These are phyloP conservation scores for Chrysoporthe puriensis DNA, from an alignment of 2,329 filamentous ascomycete genomes.

Conservation along the genomic window DNA sequence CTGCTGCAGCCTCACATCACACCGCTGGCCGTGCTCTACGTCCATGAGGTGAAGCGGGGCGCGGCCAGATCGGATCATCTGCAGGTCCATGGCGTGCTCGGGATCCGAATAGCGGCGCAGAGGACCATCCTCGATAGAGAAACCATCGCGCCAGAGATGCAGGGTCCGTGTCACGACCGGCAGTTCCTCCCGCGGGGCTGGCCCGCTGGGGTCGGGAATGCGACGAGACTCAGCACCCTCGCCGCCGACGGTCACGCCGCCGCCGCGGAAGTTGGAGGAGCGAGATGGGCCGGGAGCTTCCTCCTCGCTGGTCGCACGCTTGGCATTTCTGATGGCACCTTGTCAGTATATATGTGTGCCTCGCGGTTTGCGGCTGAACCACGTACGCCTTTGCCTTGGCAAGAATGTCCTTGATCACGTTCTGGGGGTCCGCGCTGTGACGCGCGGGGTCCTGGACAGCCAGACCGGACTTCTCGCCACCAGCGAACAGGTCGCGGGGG, in stretches of 20 bases:
- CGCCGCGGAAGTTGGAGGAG: slow-evolving; percentile 62
- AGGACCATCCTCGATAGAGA: slow-evolving; percentile 81
- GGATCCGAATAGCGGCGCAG: slow-evolving; percentile 81
- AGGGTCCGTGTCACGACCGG: slow-evolving; percentile 57
- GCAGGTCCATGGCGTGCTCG: slow-evolving; percentile 69
- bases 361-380: background rate
- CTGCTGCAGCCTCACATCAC: slow-evolving; percentile 79
- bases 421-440: slow-evolving; percentile 52
- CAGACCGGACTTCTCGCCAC: slow-evolving; percentile 80
- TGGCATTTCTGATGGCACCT: slow-evolving; percentile 57
- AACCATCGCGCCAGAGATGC: slow-evolving; percentile 82
- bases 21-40: slow-evolving; percentile 72
- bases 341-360: slow-evolving; percentile 6
- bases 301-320: slow-evolving; percentile 43
- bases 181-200: slow-evolving; percentile 37
- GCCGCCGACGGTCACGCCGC: slow-evolving; percentile 77
- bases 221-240: slow-evolving; percentile 72
- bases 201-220: slow-evolving; percentile 61
- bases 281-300: slow-evolving; percentile 55
- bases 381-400: slow-evolving; percentile 65
- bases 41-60: slow-evolving; percentile 80
- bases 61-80: slow-evolving; percentile 76
- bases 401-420: slow-evolving; percentile 65
- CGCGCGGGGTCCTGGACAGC: slow-evolving; percentile 66
- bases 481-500: slow-evolving; percentile 74